Evolutionary conservation across 306 rosid species (phyloP), one percentile per base, ranked within the genome.

Genomic region (Gynostemma pentaphyllum): DNA sequence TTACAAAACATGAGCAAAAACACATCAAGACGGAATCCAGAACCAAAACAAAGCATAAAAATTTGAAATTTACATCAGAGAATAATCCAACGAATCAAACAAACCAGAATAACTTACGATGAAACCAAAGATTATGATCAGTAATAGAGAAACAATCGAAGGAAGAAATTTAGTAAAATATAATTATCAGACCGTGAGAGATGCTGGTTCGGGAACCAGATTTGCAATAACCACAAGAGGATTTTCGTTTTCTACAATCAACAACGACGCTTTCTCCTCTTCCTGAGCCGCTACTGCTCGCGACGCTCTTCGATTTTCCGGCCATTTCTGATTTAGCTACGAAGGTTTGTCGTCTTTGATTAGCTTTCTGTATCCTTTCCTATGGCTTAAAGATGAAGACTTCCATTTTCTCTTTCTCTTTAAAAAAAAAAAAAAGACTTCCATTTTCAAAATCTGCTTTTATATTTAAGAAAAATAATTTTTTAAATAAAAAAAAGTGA

Each of bases 181-280:
- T n/a, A n/a, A n/a, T 7, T 8, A 9, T n/a, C 48, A 26, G 68
- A 92, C 99, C 96, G 37, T 92, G 90, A 75, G 95, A 78, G 81
- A 86, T 74, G 77, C 99, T 84, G 68, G 76, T 67, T 48, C 63
- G 82, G 74, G 80, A 72, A 7, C 81, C 54, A 42, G 95, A 84
- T 84, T 70, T 74, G 67, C 99, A 92, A 48, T 92, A 94, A 49
- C 97, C 99, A 68, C 99, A 92, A 44, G 90, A 67, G 73, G 81
- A 70, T 67, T 74, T 78, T 30, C 78, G 80, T 53, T 74, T 78
- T 67, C 86, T 82, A 5, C 73, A 84, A 70, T 94, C 87, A 9
- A 49, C 56, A 18, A 94, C 95, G 7, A 81, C 82, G 73, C 83
- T 88, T 71, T 82, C 88, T 34, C 65, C 79, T 24, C 79, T 71